Evolutionary conservation across 2,329 filamentous ascomycete genomes (phyloP).

Genomic region (Stachybotrys echinatus): DNA sequence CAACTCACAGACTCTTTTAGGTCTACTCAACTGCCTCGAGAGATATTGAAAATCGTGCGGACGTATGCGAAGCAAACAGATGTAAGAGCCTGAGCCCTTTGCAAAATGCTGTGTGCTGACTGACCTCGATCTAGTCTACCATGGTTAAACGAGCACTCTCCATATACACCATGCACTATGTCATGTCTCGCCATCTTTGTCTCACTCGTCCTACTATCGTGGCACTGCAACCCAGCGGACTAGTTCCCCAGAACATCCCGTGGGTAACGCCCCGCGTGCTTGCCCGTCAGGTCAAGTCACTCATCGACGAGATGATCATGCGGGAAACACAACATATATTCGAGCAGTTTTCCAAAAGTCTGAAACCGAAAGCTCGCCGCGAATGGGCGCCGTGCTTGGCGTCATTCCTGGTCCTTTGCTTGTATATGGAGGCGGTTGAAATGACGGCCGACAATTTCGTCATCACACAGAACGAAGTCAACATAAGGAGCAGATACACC

Average conservation of each 20-base stretch:
- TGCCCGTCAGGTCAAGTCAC: slow-evolving; percentile 50
- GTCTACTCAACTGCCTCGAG: slow-evolving; percentile 39
- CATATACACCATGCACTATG: slow-evolving; percentile 53
- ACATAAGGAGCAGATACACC: slow-evolving; percentile 29
- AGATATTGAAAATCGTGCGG: slow-evolving; percentile 42
- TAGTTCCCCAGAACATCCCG: slow-evolving; percentile 36
- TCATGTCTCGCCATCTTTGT: slow-evolving; percentile 50
- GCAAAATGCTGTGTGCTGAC: slow-evolving; percentile 8
- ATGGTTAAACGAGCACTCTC: slow-evolving; percentile 49
- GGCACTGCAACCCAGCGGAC: slow-evolving; percentile 32
- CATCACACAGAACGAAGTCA: slow-evolving; percentile 45
- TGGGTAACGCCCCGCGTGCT: slow-evolving; percentile 49
- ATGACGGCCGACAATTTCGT: slow-evolving; percentile 47
- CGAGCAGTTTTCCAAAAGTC: slow-evolving; percentile 44
- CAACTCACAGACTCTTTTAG: slow-evolving; percentile 43
- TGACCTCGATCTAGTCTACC: slow-evolving; percentile 24
- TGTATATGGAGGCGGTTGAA: slow-evolving; percentile 55
- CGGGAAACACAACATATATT: slow-evolving; percentile 48
- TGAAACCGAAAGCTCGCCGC: slow-evolving; percentile 47
- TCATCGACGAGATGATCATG: slow-evolving; percentile 50
- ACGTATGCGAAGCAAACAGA: slow-evolving; percentile 39
- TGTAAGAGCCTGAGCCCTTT: slow-evolving; percentile 22
- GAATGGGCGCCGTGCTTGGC: slow-evolving; percentile 55
- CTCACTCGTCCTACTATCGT: slow-evolving; percentile 39
- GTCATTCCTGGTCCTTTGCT: slow-evolving; percentile 50